Conservation (phyloP, 495 filamentous ascomycete species). For the Hypoxylon crocopeplum region DNA sequence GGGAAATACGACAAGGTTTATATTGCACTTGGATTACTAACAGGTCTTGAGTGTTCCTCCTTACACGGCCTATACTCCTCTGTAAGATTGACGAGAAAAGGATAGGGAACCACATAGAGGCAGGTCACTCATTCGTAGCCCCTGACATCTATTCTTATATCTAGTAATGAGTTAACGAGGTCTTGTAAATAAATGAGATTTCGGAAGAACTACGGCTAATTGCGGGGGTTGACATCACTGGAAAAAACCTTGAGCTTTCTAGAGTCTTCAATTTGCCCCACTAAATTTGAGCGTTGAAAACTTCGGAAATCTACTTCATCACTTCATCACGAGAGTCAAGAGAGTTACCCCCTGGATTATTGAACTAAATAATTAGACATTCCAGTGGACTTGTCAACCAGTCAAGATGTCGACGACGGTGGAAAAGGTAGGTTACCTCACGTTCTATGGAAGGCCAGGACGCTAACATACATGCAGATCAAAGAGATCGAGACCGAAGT, state of each 20-base stretch:
- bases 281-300: slow-evolving; percentile 17
- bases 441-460: background rate
- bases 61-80: too few relatives aligned
- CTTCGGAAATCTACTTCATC: slow-evolving; percentile 21
- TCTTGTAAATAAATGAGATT: background rate
- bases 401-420: slow-evolving; percentile 92
- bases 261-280: slow-evolving; percentile 41
- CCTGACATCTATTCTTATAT: slow-evolving; percentile 5
- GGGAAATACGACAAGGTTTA: too few relatives aligned
- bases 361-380: slow-evolving; percentile 1
- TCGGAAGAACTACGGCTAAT: slow-evolving; percentile 35
- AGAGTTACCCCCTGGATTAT: slow-evolving; percentile 6
- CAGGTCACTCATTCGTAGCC: too few relatives aligned
- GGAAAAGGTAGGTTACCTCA: slow-evolving; percentile 74
- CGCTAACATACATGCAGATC: slow-evolving; percentile 67
- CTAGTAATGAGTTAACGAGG: background rate
- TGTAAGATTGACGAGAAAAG: too few relatives aligned
- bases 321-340: too few relatives aligned
- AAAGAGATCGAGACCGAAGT: slow-evolving; percentile 96
- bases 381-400: slow-evolving; percentile 50
- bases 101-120: too few relatives aligned
- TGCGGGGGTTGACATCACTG: slow-evolving; percentile 41
- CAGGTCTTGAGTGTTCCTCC: too few relatives aligned
- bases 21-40: too few relatives aligned
- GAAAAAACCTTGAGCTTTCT: slow-evolving; percentile 22